Base-by-base conservation (phyloP, 345 rosid species). In the Streptanthus diversifolius region DNA sequence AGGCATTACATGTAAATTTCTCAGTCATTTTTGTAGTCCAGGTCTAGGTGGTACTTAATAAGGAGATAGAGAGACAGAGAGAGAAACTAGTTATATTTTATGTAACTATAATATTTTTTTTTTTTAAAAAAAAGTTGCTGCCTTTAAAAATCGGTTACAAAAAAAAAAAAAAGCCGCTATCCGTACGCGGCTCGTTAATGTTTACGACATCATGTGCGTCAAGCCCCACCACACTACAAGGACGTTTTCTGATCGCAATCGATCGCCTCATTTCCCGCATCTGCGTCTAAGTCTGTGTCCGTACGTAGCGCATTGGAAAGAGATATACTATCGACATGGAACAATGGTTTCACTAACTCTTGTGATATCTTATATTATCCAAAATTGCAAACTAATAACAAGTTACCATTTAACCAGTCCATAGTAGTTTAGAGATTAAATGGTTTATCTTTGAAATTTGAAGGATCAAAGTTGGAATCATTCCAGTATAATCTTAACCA, bases 11-110 rank as follows among this genome's bases (percentile, higher is more conserved):
- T 24, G 63, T 40, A 49, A 54, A 24, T 54, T 68, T 54, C 63
- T 41, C 3, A 8, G 72, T 41, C 63, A 52, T 68, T 41, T 41
- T 55, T 43, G 69, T 48, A 29, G 68, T 63, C 37, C 27, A 44
- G 15, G 68, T 63, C 29, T 24, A 60, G 22, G 27, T 19, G 14
- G 5, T 41, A 54, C 5, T 51, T 33, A 37, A 37, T 4, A 47
- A 19, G 6, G 53, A 47, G 25, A 47, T 5, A 47, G 25, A 47
- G 25, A 47, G 17, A n/a, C 21, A 43, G 1, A 43, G 5, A 19
- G 27, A 25, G 27, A 0, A 25, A 25, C 0, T 2, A 25, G 27
- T 25, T 25, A 25, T 1, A 25, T 25, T 25, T 47, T 3, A 17
- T 10, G 53, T 18, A 17, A 45, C n/a, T 18, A 7, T 44, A 44